Evolutionary conservation across 192 early-diverging fungal genomes (phyloP).

Genomic region (Coemansia javaensis): DNA sequence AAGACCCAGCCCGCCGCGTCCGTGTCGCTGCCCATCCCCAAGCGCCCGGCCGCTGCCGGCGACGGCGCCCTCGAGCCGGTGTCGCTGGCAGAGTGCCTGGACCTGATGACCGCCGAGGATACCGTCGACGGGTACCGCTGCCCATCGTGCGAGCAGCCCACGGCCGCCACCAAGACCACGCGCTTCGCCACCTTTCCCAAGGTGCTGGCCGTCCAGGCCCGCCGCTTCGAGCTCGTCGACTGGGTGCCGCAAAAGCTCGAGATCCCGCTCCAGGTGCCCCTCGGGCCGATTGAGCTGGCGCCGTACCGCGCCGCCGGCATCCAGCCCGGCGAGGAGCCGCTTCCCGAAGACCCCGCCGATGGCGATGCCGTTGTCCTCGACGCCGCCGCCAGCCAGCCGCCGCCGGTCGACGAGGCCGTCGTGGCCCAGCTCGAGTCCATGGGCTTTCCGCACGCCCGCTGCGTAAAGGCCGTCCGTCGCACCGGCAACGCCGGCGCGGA

Average conservation of each 20-base stretch:
- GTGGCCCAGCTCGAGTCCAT: conserved; percentile 81
- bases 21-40: conserved; percentile 68
- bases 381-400: conserved; percentile 17
- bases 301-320: conserved; percentile 64
- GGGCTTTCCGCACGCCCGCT: conserved; percentile 87
- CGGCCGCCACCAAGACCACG: conserved; percentile 58
- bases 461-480: conserved; percentile 72
- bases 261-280: conserved; percentile 57
- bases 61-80: conserved; percentile 37
- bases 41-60: conserved; percentile 23
- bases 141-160: conserved; percentile 57
- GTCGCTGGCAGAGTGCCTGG: conserved; percentile 61
- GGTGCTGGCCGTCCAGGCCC: conserved; percentile 65
- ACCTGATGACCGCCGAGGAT: conserved; percentile 53
- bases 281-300: conserved; percentile 58
- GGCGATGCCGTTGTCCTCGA: neutral
- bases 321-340: conserved; percentile 61
- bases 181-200: conserved; percentile 73
- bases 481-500: conserved; percentile 79
- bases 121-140: conserved; percentile 59
- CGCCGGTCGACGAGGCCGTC: conserved; percentile 57
- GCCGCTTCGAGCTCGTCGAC: conserved; percentile 70
- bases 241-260: conserved; percentile 72
- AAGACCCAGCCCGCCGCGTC: conserved; percentile 46
- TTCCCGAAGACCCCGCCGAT: conserved; percentile 61